phyloP scores from a whole-genome alignment of 768 basidiomycete genomes.

The Arthromyces matolae region DNA sequence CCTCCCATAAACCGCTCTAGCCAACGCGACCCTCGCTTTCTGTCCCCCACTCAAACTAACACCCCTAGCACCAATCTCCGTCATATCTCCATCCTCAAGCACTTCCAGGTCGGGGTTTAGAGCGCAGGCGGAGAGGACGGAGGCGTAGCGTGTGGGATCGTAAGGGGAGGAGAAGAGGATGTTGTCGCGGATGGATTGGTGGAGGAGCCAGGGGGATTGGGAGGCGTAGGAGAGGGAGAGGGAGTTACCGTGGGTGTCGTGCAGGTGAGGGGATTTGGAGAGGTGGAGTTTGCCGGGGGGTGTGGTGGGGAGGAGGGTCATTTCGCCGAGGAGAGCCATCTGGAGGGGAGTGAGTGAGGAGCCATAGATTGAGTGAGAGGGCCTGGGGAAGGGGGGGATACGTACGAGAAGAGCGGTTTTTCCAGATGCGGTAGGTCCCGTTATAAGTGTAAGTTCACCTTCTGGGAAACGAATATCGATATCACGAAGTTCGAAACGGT shows the following conservation, averaged over 20 bases:
- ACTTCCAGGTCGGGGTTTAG: conserved; percentile 76
- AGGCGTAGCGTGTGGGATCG: conserved; percentile 70
- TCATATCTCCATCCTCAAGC: conserved; percentile 81
- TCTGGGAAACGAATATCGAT: conserved; percentile 69
- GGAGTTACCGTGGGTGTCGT: conserved; percentile 60
- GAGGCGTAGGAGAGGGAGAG: conserved; percentile 69
- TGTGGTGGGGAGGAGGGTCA: conserved; percentile 42
- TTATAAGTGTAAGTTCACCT: conserved; percentile 65
- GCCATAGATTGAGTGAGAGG: no score
- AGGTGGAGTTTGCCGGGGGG: conserved; percentile 50
- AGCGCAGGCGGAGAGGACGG: conserved; percentile 82
- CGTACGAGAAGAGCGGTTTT: conserved; percentile 75
- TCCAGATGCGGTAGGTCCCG: conserved; percentile 78
- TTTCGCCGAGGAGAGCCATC: conserved; percentile 72
- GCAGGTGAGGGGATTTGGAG: conserved; percentile 56
- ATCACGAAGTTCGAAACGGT: conserved; percentile 64
- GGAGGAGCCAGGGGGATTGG: conserved; percentile 67
- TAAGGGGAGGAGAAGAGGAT: conserved; percentile 74
- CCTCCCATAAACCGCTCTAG: conserved; percentile 75
- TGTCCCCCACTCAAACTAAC: conserved; percentile 80
- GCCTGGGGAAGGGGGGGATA: conserved; percentile 2
- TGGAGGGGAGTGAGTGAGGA: conserved; percentile 16
- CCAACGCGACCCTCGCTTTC: conserved; percentile 79
- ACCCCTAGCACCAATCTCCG: conserved; percentile 80
- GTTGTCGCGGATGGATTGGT: conserved; percentile 76